Percentiles rank a stretch among this genome's conserved stretches.
phyloP scores from a whole-genome alignment of 257 asterid species.

The Lycium ferocissimum region DNA sequence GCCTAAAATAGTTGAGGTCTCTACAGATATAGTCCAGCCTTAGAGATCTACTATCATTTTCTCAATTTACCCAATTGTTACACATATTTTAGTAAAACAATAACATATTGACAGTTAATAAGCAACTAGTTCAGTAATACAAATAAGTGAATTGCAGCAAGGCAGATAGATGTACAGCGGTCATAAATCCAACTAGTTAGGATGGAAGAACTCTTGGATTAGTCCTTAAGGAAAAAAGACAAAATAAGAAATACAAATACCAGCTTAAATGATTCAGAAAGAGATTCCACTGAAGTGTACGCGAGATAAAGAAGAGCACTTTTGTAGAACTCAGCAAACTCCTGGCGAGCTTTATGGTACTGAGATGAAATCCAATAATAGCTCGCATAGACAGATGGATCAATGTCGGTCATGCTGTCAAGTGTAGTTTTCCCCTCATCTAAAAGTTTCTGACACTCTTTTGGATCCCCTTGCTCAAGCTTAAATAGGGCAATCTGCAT shows the following conservation, averaged over 20 bases:
- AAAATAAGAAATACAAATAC: slow-evolving; percentile 42
- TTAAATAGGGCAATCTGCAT: slow-evolving; percentile 83
- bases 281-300: slow-evolving; percentile 88
- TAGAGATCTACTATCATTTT: neutral
- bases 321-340: slow-evolving; percentile 94
- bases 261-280: slow-evolving; percentile 92
- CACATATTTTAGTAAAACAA: neutral
- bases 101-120: neutral
- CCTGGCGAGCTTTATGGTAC: slow-evolving; percentile 80
- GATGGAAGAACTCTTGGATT: slow-evolving; percentile 5
- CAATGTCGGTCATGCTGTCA: slow-evolving; percentile 98
- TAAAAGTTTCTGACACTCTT: slow-evolving; percentile 82
- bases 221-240: neutral
- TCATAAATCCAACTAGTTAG: neutral
- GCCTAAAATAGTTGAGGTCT: neutral
- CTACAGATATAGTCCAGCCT: neutral
- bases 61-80: neutral
- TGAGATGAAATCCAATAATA: slow-evolving; percentile 95
- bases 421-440: slow-evolving; percentile 92
- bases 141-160: neutral
- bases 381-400: slow-evolving; percentile 96
- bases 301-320: slow-evolving; percentile 95
- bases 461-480: slow-evolving; percentile 88
- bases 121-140: neutral
- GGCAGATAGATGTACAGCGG: neutral